Evolutionary conservation across 2,329 filamentous ascomycete genomes (phyloP).

Genomic region (Fusarium mexicanum): DNA sequence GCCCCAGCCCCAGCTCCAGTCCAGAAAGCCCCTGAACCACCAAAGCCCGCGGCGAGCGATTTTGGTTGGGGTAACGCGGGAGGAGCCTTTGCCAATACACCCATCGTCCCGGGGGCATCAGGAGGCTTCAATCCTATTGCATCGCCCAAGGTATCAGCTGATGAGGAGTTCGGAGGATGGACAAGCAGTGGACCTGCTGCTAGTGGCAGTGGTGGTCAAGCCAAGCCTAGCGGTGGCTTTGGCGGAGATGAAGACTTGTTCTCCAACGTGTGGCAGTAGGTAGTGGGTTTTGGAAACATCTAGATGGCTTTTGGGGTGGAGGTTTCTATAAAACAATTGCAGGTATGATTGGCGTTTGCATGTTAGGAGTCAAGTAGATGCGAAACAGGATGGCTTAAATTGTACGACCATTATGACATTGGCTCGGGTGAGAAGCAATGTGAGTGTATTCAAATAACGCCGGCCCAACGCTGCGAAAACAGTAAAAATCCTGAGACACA

Average conservation of each 20-base stretch:
- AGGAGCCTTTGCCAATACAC: constrained; percentile 64
- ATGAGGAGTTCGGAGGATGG: constrained; percentile 98
- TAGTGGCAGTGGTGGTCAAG: constrained; percentile 50
- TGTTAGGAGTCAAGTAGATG: constrained; percentile 48
- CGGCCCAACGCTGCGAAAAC: constrained; percentile 29
- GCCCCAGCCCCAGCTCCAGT: constrained; percentile 56
- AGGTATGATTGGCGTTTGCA: constrained; percentile 48
- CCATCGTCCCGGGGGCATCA: constrained; percentile 68
- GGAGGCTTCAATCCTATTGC: constrained; percentile 68
- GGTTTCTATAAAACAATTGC: constrained; percentile 41
- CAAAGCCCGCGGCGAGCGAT: constrained; percentile 62
- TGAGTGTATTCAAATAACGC: constrained; percentile 38
- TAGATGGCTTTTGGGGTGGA: constrained; percentile 15
- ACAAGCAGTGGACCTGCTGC: constrained; percentile 70
- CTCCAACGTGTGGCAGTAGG: constrained; percentile 93
- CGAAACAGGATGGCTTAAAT: constrained; percentile 34
- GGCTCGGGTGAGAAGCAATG: constrained; percentile 7
- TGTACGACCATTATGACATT: constrained; percentile 18
- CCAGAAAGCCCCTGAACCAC: constrained; percentile 69
- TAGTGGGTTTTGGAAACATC: constrained; percentile 15
- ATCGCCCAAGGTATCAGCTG: constrained; percentile 77
- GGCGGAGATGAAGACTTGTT: constrained; percentile 86
- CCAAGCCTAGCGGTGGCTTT: constrained; percentile 67
- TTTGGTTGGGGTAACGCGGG: constrained; percentile 66
- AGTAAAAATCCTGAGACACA: constrained; percentile 11